phyloP scores from a whole-genome alignment of 2,329 filamentous ascomycete species.

The Stachybotrys echinatus region DNA sequence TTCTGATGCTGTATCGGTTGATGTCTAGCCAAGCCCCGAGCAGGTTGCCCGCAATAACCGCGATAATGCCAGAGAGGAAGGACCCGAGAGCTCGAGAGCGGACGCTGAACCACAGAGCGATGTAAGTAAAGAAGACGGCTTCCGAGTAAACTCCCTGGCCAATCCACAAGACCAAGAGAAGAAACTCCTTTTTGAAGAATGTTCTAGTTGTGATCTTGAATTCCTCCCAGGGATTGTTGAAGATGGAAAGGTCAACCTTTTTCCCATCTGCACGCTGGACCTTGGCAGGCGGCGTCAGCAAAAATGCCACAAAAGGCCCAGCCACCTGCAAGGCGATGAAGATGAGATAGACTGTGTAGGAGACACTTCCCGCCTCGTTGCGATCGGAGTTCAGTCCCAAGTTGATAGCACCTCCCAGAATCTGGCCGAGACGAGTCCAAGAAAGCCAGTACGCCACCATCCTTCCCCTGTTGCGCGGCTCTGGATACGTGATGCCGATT shows the following conservation, averaged over 20 bases:
- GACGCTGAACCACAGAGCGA: constrained; percentile 59
- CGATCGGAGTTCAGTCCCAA: constrained; percentile 55
- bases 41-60: constrained; percentile 56
- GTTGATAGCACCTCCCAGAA: constrained; percentile 61
- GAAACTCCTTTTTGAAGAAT: constrained; percentile 53
- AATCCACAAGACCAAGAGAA: constrained; percentile 59
- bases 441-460: constrained; percentile 60
- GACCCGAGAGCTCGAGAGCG: constrained; percentile 56
- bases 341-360: constrained; percentile 58
- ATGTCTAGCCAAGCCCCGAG: constrained; percentile 57
- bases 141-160: constrained; percentile 61
- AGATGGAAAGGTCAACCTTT: constrained; percentile 50
- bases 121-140: constrained; percentile 46
- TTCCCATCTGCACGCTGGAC: constrained; percentile 60
- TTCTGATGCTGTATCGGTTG: constrained; percentile 42
- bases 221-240: constrained; percentile 48
- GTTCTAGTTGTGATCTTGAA: constrained; percentile 49
- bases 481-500: constrained; percentile 54
- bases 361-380: constrained; percentile 53
- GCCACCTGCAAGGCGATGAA: constrained; percentile 62
- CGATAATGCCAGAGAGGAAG: constrained; percentile 60
- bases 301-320: constrained; percentile 53
- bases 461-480: constrained; percentile 55
- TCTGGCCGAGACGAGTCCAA: constrained; percentile 46
- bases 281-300: constrained; percentile 51